Base-by-base conservation (phyloP, 768 basidiomycete species). In the Cystobasidium tubakii region DNA sequence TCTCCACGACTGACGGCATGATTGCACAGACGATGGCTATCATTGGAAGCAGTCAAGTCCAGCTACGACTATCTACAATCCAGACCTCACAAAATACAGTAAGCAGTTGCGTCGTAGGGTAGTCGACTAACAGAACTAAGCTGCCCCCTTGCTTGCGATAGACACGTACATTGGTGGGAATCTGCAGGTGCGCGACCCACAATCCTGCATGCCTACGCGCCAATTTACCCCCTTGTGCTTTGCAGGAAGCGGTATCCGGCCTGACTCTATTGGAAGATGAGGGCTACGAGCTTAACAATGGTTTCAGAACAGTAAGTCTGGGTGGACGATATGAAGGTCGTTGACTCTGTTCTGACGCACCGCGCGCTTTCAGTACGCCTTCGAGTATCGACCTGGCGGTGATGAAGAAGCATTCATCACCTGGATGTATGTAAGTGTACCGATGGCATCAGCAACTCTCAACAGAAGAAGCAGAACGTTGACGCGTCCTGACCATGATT, bases 211-310 rank as follows among this genome's bases (percentile, higher is more conserved):
- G n/a, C n/a, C n/a, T n/a, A n/a, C n/a, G n/a, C n/a, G 39, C 39
- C 39, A 39, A 6, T 15, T 15, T 39, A 39, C 39, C 7, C 57
- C 4, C 13, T 4, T 31, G 87, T 15, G 78, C 82, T 21, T 88
- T 83, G 76, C 91, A 92, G 80, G 88, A 93, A 82, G 89, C 91
- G 17, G 75, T 87, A 44, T 90, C 89, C 2, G 89, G 85, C 6
- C 76, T 91, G 54, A 85, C 86, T 3, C 81, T 83, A 69, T 84
- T 88, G 67, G 83, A 87, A 77, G 83, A 83, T 64, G 77, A 82
- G 66, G 83, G 85, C 66, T 92, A 91, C 75, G 83, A 83, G 69
- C 86, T 85, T 25, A 82, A 75, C 4, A 73, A 53, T 17, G 64
- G 77, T 4, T 92, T 85, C 77, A 84, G 84, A 1, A 83, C 84